Percentiles rank a stretch among this genome's conserved stretches.
phyloP scores from a whole-genome alignment of 352 stramenopile genomes.

The Plasmopara muralis region DNA sequence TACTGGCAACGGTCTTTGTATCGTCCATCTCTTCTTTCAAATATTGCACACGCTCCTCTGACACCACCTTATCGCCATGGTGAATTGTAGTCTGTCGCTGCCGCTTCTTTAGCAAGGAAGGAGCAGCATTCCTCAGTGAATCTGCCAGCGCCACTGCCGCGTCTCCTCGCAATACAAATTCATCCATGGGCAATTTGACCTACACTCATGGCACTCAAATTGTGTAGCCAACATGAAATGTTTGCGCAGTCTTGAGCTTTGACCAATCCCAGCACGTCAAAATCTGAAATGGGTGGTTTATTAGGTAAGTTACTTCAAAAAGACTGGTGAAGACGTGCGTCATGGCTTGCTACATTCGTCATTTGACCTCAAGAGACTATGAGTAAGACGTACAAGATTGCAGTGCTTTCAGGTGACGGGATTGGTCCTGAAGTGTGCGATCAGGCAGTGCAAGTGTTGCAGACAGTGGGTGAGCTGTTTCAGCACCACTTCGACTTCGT shows the following conservation, averaged over 20 bases:
- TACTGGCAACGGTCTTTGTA: slow-evolving; percentile 36
- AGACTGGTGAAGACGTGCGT: too few relatives aligned
- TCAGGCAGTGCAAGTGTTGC: slow-evolving; percentile 89
- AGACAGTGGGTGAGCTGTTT: slow-evolving; percentile 70
- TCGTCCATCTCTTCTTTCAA: slow-evolving; percentile 64
- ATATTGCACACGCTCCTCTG: slow-evolving; percentile 54
- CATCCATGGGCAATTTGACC: slow-evolving; percentile 31
- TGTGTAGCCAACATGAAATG: slow-evolving; percentile 4
- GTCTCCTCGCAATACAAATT: slow-evolving; percentile 52
- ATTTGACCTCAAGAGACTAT: too few relatives aligned
- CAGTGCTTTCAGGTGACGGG: slow-evolving; percentile 95
- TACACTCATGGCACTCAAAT: slow-evolving; percentile 7
- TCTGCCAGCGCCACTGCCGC: slow-evolving; percentile 19
- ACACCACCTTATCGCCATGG: slow-evolving; percentile 64
- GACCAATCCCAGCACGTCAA: too few relatives aligned
- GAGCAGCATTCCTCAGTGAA: neutral
- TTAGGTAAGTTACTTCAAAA: too few relatives aligned
- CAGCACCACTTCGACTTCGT: slow-evolving; percentile 91
- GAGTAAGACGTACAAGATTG: slow-evolving; percentile 79
- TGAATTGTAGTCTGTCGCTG: slow-evolving; percentile 60
- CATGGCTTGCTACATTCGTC: slow-evolving; percentile 3
- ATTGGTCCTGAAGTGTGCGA: slow-evolving; percentile 98
- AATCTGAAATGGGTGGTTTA: too few relatives aligned
- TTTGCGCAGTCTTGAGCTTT: slow-evolving; percentile 10
- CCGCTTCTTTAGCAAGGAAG: slow-evolving; percentile 21